These are phyloP conservation scores for Friedmanniomyces simplex DNA, from an alignment of 495 filamentous ascomycete genomes.

Conservation along the genomic window DNA sequence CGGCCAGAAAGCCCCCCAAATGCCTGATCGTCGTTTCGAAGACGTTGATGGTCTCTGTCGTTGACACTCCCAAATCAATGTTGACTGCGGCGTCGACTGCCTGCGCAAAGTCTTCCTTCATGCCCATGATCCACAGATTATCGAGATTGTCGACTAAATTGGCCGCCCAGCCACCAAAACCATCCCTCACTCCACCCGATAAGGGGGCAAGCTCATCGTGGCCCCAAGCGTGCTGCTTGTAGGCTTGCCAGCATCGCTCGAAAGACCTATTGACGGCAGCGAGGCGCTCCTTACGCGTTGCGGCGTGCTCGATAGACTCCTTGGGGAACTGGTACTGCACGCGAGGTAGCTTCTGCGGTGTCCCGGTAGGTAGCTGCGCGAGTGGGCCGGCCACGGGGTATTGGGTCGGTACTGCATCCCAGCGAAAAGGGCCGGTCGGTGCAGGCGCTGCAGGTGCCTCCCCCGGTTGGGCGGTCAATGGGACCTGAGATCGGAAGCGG, in stretches of 20 bases:
- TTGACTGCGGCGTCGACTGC: constrained; percentile 43
- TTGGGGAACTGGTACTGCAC: constrained; percentile 26
- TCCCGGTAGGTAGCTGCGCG: constrained; percentile 10
- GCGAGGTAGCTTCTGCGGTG: constrained; percentile 12
- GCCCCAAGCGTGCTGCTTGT: constrained; percentile 30
- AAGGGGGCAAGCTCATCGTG: constrained; percentile 31
- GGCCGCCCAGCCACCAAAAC: constrained; percentile 55
- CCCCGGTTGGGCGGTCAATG: not conserved
- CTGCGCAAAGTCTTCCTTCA: constrained; percentile 49
- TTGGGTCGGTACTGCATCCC: constrained; percentile 8
- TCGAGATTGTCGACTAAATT: constrained; percentile 53
- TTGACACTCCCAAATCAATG: constrained; percentile 44
- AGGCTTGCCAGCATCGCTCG: constrained; percentile 26
- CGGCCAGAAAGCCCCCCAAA: constrained; percentile 30
- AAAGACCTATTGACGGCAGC: constrained; percentile 28
- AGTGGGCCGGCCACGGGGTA: constrained; percentile 11
- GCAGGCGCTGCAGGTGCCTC: not conserved
- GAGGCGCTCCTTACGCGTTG: constrained; percentile 19
- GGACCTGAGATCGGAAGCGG: not conserved
- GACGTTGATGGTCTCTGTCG: constrained; percentile 25
- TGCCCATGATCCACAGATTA: constrained; percentile 52
- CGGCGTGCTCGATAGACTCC: constrained; percentile 20
- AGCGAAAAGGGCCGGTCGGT: not conserved
- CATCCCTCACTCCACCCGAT: constrained; percentile 29
- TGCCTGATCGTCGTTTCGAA: constrained; percentile 35